Evolutionary conservation across 192 early-diverging fungal genomes (phyloP).

Genomic region (Gonapodya prolifera): DNA sequence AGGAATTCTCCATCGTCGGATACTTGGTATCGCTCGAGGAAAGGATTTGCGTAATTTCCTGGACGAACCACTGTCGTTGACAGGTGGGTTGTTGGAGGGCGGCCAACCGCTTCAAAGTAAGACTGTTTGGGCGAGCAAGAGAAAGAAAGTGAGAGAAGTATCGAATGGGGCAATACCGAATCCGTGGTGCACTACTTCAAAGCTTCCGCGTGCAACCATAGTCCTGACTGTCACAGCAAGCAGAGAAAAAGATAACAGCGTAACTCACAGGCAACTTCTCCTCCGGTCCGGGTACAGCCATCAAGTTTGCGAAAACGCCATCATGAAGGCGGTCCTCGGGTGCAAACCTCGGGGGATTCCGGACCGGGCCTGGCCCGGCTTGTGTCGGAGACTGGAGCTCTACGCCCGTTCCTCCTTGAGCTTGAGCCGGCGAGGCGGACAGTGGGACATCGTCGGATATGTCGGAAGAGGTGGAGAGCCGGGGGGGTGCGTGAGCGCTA

Average conservation of each 20-base stretch:
- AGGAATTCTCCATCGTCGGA: constrained; percentile 68
- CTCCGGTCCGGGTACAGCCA: constrained; percentile 5
- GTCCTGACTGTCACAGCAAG: too few relatives aligned
- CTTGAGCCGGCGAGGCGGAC: too few relatives aligned
- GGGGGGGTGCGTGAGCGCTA: neutral
- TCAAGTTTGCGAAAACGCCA: constrained; percentile 36
- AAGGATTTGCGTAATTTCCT: constrained; percentile 16
- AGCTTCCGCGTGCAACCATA: too few relatives aligned
- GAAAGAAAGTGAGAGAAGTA: neutral
- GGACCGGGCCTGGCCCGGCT: too few relatives aligned
- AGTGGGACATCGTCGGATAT: neutral
- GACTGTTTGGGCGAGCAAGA: constrained; percentile 14
- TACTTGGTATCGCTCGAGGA: neutral
- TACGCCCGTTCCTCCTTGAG: too few relatives aligned
- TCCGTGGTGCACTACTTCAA: too few relatives aligned
- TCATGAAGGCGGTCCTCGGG: constrained; percentile 14
- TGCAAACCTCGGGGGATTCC: too few relatives aligned
- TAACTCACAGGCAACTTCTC: neutral
- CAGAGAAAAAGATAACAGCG: neutral
- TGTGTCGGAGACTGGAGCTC: too few relatives aligned
- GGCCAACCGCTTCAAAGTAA: constrained; percentile 67
- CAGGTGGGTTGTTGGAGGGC: constrained; percentile 62
- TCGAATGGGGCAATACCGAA: neutral
- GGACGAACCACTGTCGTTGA: constrained; percentile 63
- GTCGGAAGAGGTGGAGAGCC: neutral